phyloP scores from a whole-genome alignment of 1,284 basidiomycete genomes.

The Tilletia walkeri region DNA sequence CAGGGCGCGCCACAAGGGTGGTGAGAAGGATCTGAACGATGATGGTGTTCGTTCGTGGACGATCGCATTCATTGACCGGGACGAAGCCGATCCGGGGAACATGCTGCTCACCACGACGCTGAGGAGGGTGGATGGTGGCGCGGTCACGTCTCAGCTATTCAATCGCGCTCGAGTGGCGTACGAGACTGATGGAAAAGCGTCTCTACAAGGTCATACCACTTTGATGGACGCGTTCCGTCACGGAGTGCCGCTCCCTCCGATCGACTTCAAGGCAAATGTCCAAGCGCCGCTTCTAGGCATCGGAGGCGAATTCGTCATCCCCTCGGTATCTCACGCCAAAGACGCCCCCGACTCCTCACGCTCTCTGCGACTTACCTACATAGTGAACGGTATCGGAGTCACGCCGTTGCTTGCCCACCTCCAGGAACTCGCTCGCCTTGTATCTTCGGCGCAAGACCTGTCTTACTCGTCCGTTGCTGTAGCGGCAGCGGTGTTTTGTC shows the following conservation, averaged over 20 bases:
- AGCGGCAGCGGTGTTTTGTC: not conserved
- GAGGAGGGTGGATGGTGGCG: constrained; percentile 23
- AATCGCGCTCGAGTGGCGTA: constrained; percentile 9
- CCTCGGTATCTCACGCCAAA: not conserved
- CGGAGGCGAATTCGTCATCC: constrained; percentile 14
- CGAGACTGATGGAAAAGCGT: not conserved
- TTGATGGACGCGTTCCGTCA: not conserved
- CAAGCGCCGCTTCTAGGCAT: constrained; percentile 6
- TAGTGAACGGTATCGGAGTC: constrained; percentile 23
- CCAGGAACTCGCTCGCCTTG: not conserved
- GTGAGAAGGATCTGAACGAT: constrained; percentile 34
- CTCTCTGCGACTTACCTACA: constrained; percentile 16
- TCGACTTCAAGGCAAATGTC: not conserved
- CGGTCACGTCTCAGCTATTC: constrained; percentile 28
- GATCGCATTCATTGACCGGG: constrained; percentile 23
- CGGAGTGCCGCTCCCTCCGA: not conserved
- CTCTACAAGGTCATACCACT: not conserved
- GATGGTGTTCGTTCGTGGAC: constrained; percentile 30
- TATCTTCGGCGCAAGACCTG: not conserved
- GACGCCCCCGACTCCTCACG: not conserved
- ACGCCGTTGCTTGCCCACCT: constrained; percentile 23
- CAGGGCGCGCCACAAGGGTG: constrained; percentile 30
- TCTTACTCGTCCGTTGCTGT: not conserved
- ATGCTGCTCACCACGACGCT: constrained; percentile 24
- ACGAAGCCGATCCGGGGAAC: not conserved